Percentiles rank a stretch among this genome's conserved stretches.
Conservation (phyloP, 2,329 filamentous ascomycete species). For the Penicillium sp. region DNA sequence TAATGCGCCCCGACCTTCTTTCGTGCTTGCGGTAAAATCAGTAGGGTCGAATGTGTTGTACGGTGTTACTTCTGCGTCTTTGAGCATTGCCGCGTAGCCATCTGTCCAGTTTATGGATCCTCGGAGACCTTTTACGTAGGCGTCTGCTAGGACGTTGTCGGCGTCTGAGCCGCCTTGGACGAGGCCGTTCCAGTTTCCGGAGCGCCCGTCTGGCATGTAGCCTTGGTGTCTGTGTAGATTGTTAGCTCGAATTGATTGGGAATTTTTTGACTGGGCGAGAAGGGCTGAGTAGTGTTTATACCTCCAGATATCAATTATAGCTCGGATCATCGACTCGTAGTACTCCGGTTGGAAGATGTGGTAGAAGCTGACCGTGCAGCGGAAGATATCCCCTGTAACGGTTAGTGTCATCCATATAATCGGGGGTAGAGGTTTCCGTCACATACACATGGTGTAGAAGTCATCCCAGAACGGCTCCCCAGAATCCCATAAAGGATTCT, state of each 20-base stretch:
- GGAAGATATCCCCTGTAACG: constrained; percentile 60
- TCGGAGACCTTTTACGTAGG: constrained; percentile 67
- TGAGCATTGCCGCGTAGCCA: constrained; percentile 63
- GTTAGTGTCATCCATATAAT: constrained; percentile 13
- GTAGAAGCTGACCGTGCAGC: constrained; percentile 64
- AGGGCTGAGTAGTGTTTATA: constrained; percentile 29
- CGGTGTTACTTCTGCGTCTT: constrained; percentile 64
- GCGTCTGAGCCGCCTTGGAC: constrained; percentile 67
- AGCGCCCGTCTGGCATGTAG: constrained; percentile 65
- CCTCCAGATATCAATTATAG: constrained; percentile 67
- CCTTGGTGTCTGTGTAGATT: constrained; percentile 42
- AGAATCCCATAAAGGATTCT: constrained; percentile 66
- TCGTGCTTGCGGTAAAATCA: constrained; percentile 60
- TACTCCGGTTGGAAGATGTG: constrained; percentile 64
- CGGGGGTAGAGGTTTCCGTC: not conserved
- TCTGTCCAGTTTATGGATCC: constrained; percentile 65
- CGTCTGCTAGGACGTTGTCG: constrained; percentile 71
- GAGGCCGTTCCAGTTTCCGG: constrained; percentile 64
- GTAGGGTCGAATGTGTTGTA: constrained; percentile 58
- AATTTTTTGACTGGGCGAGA: no score
- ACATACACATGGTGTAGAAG: constrained; percentile 56
- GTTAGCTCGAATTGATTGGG: no score
- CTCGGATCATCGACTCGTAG: constrained; percentile 66
- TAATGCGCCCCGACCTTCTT: constrained; percentile 67
- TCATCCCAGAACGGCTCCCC: constrained; percentile 69